These are phyloP conservation scores for Fusarium veterinarium DNA, from an alignment of 2,329 filamentous ascomycete species.

Conservation along the genomic window DNA sequence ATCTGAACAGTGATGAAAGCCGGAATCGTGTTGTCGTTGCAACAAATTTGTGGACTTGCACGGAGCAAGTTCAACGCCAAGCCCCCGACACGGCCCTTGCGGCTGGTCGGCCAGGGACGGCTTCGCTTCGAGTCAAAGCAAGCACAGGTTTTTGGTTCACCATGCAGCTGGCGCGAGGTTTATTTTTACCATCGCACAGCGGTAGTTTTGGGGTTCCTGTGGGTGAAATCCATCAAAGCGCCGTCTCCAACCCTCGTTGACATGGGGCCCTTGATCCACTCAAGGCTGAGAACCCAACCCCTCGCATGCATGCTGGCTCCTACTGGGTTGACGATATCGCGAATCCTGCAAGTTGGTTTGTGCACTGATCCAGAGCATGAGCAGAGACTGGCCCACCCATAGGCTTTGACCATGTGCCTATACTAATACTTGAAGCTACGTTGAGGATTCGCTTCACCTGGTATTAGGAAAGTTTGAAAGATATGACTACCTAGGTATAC, in stretches of 20 bases:
- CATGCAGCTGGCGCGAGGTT: conserved; percentile 36
- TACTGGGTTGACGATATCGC: conserved; percentile 37
- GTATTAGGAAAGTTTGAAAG: neutral
- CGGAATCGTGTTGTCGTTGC: conserved; percentile 21
- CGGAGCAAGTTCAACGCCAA: conserved; percentile 3
- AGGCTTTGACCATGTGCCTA: conserved; percentile 8
- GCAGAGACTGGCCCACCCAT: conserved; percentile 14
- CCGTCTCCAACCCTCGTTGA: conserved; percentile 29
- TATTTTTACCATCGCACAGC: conserved; percentile 45
- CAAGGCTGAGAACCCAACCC: conserved; percentile 38
- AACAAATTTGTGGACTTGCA: conserved; percentile 17
- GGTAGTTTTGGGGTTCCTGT: conserved; percentile 30
- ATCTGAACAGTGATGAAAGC: conserved; percentile 1
- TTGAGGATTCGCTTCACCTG: neutral
- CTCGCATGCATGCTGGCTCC: conserved; percentile 42
- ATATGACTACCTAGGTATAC: neutral
- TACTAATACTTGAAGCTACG: neutral
- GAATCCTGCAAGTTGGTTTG: conserved; percentile 36
- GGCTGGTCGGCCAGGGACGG: conserved; percentile 41
- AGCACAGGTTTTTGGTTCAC: conserved; percentile 31
- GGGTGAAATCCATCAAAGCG: conserved; percentile 39
- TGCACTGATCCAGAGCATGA: conserved; percentile 15
- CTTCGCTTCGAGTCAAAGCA: conserved; percentile 41
- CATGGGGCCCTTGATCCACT: conserved; percentile 35
- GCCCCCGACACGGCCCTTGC: conserved; percentile 34